Evolutionary conservation across 306 rosid species (phyloP), one percentile per base, ranked within the genome.

Genomic region (Carpinus viminea): DNA sequence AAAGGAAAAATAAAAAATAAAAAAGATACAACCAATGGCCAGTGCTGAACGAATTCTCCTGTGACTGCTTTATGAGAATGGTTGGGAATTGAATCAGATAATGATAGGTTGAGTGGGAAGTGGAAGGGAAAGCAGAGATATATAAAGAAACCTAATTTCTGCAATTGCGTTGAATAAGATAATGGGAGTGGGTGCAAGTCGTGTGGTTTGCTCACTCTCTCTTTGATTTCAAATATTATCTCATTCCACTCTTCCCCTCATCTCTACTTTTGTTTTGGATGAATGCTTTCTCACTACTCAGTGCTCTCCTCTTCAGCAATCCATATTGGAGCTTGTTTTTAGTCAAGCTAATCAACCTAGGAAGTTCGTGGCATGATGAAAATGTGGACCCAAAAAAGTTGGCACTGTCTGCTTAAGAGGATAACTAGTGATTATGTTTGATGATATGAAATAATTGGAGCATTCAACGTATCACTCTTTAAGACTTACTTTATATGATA

Each of bases 241-340:
- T 72, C 11, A 64, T 48, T 73, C 76, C 87, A 81, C 84, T 84
- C 68, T 72, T 76, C 31, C 75, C 55, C 78, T 78, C 72, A 64
- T 36, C 72, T 9, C 47, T n/a, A 66, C 47, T 26, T 66, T 66
- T 66, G 3, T 31, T 66, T 41, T 66, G 72, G 48, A 66, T 66
- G 50, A 38, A 66, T 34, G 51, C 24, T 70, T 38, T 71, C 48
- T 36, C 57, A 43, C 24, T 21, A 20, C 1, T n/a, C 52, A 56
- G 88, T 92, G 97, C 87, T 72, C 79, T 93, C 97, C 87, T 88
- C 87, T 87, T 86, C 94, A 89, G 80, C 91, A 86, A 82, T 85
- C 96, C 94, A 91, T 82, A 81, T 57, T 38, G 1, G 56, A 13
- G 28, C 68, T 12, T 70, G n/a, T 16, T 28, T 52, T 50, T 51